These are phyloP conservation scores for Metschnikowia similis DNA, from an alignment of 805 yeast genomes.

Conservation along the genomic window DNA sequence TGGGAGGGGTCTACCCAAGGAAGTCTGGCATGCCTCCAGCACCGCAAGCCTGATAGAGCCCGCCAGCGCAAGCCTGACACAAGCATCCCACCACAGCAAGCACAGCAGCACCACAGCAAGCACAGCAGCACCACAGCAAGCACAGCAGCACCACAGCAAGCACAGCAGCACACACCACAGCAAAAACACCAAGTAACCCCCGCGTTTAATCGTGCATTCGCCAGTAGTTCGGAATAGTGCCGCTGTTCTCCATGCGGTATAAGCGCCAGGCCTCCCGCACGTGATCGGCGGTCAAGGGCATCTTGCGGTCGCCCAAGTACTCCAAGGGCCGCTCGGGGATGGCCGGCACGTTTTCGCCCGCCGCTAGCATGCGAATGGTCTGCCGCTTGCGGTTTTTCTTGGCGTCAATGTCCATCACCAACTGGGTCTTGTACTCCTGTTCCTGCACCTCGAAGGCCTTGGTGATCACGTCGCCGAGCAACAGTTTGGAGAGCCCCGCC, in stretches of 20 bases:
- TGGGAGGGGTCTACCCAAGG: too few relatives aligned
- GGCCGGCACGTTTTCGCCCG: conserved; percentile 25
- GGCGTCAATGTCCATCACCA: conserved; percentile 31
- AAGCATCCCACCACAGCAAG: too few relatives aligned
- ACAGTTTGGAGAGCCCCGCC: conserved; percentile 83
- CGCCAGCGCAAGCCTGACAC: too few relatives aligned
- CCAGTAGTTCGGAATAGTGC: conserved; percentile 63
- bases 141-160: too few relatives aligned
- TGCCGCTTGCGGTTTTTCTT: conserved; percentile 34
- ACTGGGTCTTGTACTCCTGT: conserved; percentile 43
- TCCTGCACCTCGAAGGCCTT: conserved; percentile 70
- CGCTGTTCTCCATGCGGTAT: conserved; percentile 62
- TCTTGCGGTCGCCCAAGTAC: conserved; percentile 40
- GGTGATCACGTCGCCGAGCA: conserved; percentile 86
- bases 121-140: too few relatives aligned
- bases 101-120: too few relatives aligned
- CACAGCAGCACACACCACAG: neutral
- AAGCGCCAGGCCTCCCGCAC: conserved; percentile 85
- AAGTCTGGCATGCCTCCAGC: too few relatives aligned
- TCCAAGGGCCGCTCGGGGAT: conserved; percentile 22
- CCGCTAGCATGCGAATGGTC: conserved; percentile 35
- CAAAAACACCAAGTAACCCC: neutral
- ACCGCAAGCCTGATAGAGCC: too few relatives aligned
- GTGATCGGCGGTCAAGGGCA: conserved; percentile 79
- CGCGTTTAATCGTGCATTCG: conserved; percentile 25